Evolutionary conservation across 345 rosid species (phyloP).

Genomic region (Lenwebbia sp.): DNA sequence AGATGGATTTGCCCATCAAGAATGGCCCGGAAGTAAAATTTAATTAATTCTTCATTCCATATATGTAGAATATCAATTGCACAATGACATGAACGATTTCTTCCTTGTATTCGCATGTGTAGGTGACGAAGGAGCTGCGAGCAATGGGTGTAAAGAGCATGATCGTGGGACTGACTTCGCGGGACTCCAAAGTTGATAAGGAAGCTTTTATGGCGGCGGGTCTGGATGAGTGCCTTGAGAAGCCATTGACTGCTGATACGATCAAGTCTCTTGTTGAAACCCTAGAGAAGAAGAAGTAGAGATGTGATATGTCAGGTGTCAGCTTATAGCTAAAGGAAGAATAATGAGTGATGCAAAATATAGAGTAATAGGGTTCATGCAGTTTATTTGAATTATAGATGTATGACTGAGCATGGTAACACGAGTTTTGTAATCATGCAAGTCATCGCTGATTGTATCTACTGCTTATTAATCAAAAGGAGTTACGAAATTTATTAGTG

Average conservation of each 20-base stretch:
- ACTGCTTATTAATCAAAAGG: background rate
- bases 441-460: background rate
- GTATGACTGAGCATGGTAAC: background rate
- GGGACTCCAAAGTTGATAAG: background rate
- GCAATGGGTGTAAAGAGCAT: constrained; percentile 12
- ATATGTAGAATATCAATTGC: too few species aligned
- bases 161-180: constrained; percentile 24
- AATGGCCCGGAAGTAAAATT: constrained; percentile 19
- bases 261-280: background rate
- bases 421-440: background rate
- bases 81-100: background rate
- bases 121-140: constrained; percentile 25
- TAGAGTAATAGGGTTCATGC: background rate
- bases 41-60: background rate
- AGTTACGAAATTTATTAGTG: background rate
- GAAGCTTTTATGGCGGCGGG: constrained; percentile 14
- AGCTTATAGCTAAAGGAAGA: background rate
- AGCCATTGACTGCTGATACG: constrained; percentile 13
- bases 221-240: constrained; percentile 9
- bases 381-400: background rate
- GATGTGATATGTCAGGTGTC: background rate
- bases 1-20: constrained; percentile 23
- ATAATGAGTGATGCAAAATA: background rate
- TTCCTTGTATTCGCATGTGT: background rate
- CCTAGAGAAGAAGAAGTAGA: background rate